A percentile compares a stretch with the other conserved stretches of the same genome.
Conservation (phyloP, 495 filamentous ascomycete species). For the Cladorrhinum samala region DNA sequence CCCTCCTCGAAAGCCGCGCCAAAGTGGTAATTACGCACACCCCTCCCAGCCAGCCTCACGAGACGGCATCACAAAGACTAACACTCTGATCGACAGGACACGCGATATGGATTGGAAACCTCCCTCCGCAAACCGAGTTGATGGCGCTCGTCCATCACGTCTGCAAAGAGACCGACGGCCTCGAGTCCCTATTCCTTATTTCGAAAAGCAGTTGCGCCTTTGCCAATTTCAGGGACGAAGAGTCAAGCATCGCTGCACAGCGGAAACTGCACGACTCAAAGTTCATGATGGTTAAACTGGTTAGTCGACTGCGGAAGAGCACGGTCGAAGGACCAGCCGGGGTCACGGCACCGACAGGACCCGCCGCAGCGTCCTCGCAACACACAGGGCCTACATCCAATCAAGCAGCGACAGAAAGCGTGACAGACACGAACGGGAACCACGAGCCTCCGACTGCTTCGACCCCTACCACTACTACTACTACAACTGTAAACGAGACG, state of each 20-base stretch:
- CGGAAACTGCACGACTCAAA: constrained; percentile 83
- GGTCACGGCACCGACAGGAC: constrained; percentile 48
- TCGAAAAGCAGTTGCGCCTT: constrained; percentile 98
- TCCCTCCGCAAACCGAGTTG: constrained; percentile 74
- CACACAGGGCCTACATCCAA: constrained; percentile 8
- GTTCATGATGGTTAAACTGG: constrained; percentile 82
- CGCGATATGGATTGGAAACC: constrained; percentile 94
- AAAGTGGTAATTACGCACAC: constrained; percentile 43
- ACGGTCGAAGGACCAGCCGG: constrained; percentile 44
- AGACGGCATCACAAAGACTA: constrained; percentile 11
- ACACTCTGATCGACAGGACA: constrained; percentile 50
- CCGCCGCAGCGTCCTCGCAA: constrained; percentile 35
- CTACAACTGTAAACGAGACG: background rate
- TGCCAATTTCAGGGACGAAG: constrained; percentile 87
- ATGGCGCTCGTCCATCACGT: constrained; percentile 85
- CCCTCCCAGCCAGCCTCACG: background rate
- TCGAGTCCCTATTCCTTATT: constrained; percentile 90
- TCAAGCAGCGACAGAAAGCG: constrained; percentile 19
- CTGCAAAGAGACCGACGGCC: constrained; percentile 70
- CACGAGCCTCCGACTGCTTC: background rate
- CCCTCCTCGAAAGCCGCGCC: constrained; percentile 88
- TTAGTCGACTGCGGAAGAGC: constrained; percentile 78
- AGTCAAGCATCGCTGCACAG: constrained; percentile 69
- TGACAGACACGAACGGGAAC: background rate
- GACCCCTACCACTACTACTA: background rate